phyloP scores from a whole-genome alignment of 441 rosid species.

The Brassica balearica region DNA sequence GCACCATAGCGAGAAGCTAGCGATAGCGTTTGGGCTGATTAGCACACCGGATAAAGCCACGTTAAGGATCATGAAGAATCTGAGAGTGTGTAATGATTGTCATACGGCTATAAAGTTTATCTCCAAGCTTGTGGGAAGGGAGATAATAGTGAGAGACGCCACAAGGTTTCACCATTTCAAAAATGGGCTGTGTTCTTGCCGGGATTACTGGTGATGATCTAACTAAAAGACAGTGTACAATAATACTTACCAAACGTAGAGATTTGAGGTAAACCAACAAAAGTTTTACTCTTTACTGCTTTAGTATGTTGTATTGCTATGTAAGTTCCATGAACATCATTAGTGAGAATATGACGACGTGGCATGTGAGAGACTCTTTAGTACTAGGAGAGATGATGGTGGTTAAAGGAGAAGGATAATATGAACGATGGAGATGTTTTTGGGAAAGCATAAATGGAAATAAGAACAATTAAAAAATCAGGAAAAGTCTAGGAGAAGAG shows the following conservation, averaged over 20 bases:
- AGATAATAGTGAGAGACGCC: conserved; percentile 65
- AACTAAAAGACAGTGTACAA: conserved; percentile 18
- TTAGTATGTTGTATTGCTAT: not conserved
- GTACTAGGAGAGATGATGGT: conserved; percentile 20
- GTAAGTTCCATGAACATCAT: conserved; percentile 23
- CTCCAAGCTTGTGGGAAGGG: conserved; percentile 64
- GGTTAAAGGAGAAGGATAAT: conserved; percentile 33
- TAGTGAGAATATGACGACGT: conserved; percentile 36
- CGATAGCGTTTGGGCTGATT: conserved; percentile 63
- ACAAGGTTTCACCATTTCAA: conserved; percentile 76
- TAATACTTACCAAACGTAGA: not conserved
- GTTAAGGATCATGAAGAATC: conserved; percentile 72
- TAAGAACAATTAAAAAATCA: conserved; percentile 25
- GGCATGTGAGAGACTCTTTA: conserved; percentile 20
- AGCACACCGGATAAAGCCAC: conserved; percentile 61
- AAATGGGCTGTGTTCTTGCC: conserved; percentile 64
- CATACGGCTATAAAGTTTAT: conserved; percentile 70
- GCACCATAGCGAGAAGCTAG: conserved; percentile 80
- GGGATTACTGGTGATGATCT: conserved; percentile 57
- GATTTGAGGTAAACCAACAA: not conserved
- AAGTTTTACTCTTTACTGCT: not conserved
- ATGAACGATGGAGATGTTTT: conserved; percentile 44
- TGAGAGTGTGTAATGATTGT: conserved; percentile 73
- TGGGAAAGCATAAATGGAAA: conserved; percentile 27
- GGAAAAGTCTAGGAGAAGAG: conserved; percentile 14